These are phyloP conservation scores for Sphenostylis stenocarpa DNA, from an alignment of 306 rosid genomes.

Conservation along the genomic window DNA sequence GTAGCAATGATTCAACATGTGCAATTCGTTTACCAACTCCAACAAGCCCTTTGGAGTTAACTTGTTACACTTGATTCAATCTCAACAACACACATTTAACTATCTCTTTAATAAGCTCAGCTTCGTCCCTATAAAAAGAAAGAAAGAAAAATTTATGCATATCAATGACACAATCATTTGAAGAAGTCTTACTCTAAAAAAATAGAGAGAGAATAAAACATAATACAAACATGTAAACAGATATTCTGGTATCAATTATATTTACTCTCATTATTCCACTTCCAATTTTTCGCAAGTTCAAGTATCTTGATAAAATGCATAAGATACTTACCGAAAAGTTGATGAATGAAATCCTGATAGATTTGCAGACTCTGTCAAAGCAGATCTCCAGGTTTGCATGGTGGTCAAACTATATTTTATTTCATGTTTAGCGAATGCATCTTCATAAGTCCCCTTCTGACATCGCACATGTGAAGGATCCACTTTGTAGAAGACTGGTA, in stretches of 20 bases:
- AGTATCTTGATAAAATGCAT: too few relatives aligned
- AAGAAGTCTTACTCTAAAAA: neutral
- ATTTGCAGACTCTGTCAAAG: conserved; percentile 17
- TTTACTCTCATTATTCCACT: too few relatives aligned
- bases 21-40: conserved; percentile 20
- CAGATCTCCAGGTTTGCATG: conserved; percentile 26
- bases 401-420: neutral
- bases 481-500: conserved; percentile 27
- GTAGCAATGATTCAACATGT: conserved; percentile 16
- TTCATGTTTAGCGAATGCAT: conserved; percentile 27
- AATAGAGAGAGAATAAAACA: neutral
- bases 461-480: conserved; percentile 18
- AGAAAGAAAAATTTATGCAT: too few relatives aligned
- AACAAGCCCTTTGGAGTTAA: neutral
- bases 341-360: conserved; percentile 20
- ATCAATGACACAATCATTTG: neutral
- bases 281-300: too few relatives aligned
- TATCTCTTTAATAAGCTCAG: neutral
- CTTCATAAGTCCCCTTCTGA: conserved; percentile 1
- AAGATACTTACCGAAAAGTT: neutral
- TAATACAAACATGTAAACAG: too few relatives aligned
- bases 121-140: neutral
- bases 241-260: too few relatives aligned
- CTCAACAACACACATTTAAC: neutral
- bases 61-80: neutral